Base-by-base conservation (phyloP, 768 basidiomycete species). In the Suillus bovinus region DNA sequence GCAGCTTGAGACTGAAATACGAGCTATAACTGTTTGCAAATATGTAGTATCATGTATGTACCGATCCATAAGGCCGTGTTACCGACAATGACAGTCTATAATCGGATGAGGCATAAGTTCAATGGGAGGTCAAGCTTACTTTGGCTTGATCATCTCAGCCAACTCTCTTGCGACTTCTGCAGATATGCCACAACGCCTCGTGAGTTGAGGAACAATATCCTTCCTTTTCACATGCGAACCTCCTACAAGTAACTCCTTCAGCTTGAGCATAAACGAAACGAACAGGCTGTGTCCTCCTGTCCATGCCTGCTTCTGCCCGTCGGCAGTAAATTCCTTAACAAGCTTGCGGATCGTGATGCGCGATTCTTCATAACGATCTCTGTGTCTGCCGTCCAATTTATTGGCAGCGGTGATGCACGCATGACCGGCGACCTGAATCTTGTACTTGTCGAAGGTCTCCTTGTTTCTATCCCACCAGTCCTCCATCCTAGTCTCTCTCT, bases 361-460 rank as follows among this genome's bases (percentile, higher is more conserved):
- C 8, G 73, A 74, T 47, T 69, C 63, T 8, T 27, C 36, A 33
- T 76, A 75, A 17, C 39, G 24, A 24, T 71, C 73, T 58, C 5
- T 17, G 55, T 56, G 55, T 58, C 74, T 76, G 58, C 57, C 67
- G 6, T 63, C 57, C 24, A 41, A 49, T 8, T 56, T 52, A 58
- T 71, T 72, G 39, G 60, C 63, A n/a, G 67, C 75, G 20, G 77
- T 78, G 22, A 78, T 74, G 66, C 76, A 77, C 29, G 77, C 77
- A 36, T 77, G 75, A 14, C 63, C 71, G 0, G 66, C 67, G 49
- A 69, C 68, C 7, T 63, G 61, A 66, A 77, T 72, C 16, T 71
- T 68, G 17, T 72, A 68, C 31, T 62, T 68, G 1, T 65, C 63
- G 13, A 77, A 67, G 42, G 65, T 67, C 0, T 49, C 56, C 41